A percentile compares a stretch with the other conserved stretches of the same genome.
Evolutionary conservation across 176 grass and related monocot genomes (phyloP).

Genomic region (Thalia dealbata): DNA sequence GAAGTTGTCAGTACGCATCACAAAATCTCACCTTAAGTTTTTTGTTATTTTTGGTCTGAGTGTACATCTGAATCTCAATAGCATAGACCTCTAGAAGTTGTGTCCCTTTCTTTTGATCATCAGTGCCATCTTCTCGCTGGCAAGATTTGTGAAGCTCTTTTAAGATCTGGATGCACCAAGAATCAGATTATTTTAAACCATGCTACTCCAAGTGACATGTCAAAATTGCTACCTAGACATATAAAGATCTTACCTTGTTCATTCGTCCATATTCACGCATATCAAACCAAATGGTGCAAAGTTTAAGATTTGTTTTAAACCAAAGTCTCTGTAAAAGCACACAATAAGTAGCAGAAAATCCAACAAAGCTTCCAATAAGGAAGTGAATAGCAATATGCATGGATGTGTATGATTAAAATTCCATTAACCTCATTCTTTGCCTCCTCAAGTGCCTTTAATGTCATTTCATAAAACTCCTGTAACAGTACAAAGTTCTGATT

Average conservation of each 20-base stretch:
- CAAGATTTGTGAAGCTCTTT: slow-evolving; percentile 94
- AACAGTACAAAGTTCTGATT: slow-evolving; percentile 89
- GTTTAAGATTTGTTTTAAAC: slow-evolving; percentile 98
- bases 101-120: slow-evolving; percentile 99
- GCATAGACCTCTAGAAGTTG: slow-evolving; percentile 99
- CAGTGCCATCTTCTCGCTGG: slow-evolving; percentile 90
- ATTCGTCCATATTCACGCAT: slow-evolving; percentile 91
- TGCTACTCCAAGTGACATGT: background rate
- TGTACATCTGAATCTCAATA: slow-evolving; percentile 99
- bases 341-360: slow-evolving; percentile 14
- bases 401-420: background rate
- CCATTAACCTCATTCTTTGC: slow-evolving; percentile 80
- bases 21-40: slow-evolving; percentile 63
- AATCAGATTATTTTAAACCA: background rate
- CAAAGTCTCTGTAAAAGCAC: slow-evolving; percentile 65
- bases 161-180: slow-evolving; percentile 36
- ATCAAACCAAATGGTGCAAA: slow-evolving; percentile 99
- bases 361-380: background rate
- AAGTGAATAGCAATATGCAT: background rate
- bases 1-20: background rate
- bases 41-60: slow-evolving; percentile 98
- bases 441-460: slow-evolving; percentile 90
- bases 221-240: background rate
- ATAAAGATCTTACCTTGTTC: slow-evolving; percentile 52
- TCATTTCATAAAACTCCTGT: slow-evolving; percentile 96